phyloP scores from a whole-genome alignment of 169 alveolate species.

The Plasmodium blacklocki region DNA sequence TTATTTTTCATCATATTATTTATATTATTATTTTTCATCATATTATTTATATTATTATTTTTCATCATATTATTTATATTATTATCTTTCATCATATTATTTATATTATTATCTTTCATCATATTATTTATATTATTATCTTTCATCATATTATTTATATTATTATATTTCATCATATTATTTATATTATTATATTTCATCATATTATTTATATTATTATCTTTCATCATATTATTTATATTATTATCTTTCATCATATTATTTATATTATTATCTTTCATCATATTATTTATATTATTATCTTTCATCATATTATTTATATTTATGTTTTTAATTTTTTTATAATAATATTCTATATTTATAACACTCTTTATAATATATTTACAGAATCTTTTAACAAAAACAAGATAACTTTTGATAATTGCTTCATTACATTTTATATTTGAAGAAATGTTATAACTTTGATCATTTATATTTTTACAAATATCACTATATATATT shows the following conservation, averaged over 20 bases:
- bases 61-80: no score
- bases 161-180: no score
- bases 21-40: neutral
- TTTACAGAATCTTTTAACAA: conserved; percentile 30
- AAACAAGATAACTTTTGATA: conserved; percentile 17
- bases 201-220: no score
- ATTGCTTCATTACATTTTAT: conserved; percentile 42
- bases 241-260: no score
- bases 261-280: no score
- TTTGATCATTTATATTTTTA: conserved; percentile 24
- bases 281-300: no score
- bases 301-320: conserved; percentile 4
- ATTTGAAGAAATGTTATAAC: conserved; percentile 9
- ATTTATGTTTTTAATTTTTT: conserved; percentile 32
- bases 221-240: no score
- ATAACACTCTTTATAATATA: conserved; percentile 26
- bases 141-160: no score
- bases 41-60: no score
- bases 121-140: neutral
- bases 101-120: neutral
- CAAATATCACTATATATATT: conserved; percentile 35
- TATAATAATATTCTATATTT: conserved; percentile 35
- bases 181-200: no score
- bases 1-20: neutral
- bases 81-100: no score